Evolutionary conservation across 1,284 basidiomycete genomes (phyloP).

Genomic region (Ceratobasidium sp.): DNA sequence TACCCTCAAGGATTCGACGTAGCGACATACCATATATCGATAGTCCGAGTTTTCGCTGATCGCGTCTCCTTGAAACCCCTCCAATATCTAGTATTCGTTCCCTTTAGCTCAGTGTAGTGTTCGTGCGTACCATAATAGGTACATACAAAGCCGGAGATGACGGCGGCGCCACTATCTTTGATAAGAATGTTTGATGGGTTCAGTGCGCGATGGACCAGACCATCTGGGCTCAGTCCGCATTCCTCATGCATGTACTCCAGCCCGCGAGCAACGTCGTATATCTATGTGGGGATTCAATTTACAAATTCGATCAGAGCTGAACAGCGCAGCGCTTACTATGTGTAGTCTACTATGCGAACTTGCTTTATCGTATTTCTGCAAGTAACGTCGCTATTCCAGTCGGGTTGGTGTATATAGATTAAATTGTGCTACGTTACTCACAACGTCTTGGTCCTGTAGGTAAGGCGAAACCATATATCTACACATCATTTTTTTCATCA

Average conservation of each 20-base stretch:
- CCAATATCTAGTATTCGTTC: slow-evolving; percentile 14
- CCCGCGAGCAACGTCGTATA: slow-evolving; percentile 28
- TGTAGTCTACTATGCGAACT: neutral
- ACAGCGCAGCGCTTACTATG: slow-evolving; percentile 1
- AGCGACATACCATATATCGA: slow-evolving; percentile 36
- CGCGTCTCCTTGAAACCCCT: slow-evolving; percentile 9
- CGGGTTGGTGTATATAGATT: neutral
- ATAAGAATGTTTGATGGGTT: slow-evolving; percentile 38
- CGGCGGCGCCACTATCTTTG: slow-evolving; percentile 36
- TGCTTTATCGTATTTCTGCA: neutral
- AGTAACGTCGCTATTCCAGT: slow-evolving; percentile 20
- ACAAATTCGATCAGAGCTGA: neutral
- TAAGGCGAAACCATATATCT: slow-evolving; percentile 40
- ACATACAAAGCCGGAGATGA: slow-evolving; percentile 34
- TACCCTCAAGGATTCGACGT: neutral
- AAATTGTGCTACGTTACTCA: neutral
- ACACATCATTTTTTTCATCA: neutral
- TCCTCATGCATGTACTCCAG: slow-evolving; percentile 29
- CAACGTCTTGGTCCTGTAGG: slow-evolving; percentile 33
- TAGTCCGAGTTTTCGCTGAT: slow-evolving; percentile 32
- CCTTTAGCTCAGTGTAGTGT: no score
- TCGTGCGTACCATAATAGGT: neutral
- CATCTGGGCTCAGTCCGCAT: neutral
- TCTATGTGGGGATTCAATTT: neutral
- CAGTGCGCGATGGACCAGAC: slow-evolving; percentile 25